Evolutionary conservation across 257 asterid genomes (phyloP).

Genomic region (Solanum ossicruentum): DNA sequence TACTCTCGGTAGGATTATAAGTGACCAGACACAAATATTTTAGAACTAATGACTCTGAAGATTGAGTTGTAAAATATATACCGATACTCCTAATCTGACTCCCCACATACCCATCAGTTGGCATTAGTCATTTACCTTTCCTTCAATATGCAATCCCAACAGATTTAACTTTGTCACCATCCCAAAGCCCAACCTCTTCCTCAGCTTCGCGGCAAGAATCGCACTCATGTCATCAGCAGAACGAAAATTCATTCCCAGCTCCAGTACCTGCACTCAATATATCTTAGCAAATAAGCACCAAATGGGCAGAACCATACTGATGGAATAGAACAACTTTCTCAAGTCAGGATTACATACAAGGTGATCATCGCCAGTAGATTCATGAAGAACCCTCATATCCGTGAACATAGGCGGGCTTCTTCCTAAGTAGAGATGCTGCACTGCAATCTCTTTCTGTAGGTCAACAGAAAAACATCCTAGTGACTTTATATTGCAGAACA

Average conservation of each 20-base stretch:
- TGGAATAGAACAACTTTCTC: background rate
- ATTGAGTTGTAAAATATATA: background rate
- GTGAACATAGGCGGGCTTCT: slow-evolving; percentile 86
- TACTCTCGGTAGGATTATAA: background rate
- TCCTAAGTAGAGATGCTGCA: slow-evolving; percentile 80
- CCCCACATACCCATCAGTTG: background rate
- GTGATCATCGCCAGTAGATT: slow-evolving; percentile 68
- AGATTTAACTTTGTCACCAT: slow-evolving; percentile 74
- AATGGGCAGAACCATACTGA: background rate
- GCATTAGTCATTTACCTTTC: slow-evolving; percentile 46
- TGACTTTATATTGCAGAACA: background rate
- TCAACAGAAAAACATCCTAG: background rate
- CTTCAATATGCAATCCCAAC: slow-evolving; percentile 94
- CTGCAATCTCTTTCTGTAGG: slow-evolving; percentile 54
- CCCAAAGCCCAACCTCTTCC: slow-evolving; percentile 83
- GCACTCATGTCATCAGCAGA: slow-evolving; percentile 87
- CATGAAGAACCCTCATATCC: slow-evolving; percentile 83
- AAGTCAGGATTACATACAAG: slow-evolving; percentile 43
- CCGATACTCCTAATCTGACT: background rate
- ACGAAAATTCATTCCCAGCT: slow-evolving; percentile 75
- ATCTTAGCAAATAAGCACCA: background rate
- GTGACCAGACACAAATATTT: background rate
- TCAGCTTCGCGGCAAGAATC: slow-evolving; percentile 60
- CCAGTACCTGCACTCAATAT: slow-evolving; percentile 48
- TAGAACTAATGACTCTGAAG: background rate